A percentile compares a stretch with the other conserved stretches of the same genome.
Evolutionary conservation across 2,329 filamentous ascomycete species (phyloP).

Genomic region (Aspergillus transmontanensis): DNA sequence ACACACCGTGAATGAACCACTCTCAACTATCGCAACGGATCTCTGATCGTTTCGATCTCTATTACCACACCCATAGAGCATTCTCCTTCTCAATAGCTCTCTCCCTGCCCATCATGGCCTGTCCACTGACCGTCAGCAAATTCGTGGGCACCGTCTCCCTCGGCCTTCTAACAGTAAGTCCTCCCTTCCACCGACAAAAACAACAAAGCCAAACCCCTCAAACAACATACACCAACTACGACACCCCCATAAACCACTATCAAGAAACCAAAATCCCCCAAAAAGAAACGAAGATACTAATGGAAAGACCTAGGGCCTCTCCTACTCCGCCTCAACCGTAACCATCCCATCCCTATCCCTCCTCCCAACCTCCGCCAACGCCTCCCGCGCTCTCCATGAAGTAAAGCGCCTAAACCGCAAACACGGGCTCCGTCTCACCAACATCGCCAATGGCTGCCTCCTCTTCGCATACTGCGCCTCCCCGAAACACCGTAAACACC

Average conservation of each 20-base stretch:
- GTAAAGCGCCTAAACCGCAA: slow-evolving; percentile 65
- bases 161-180: slow-evolving; percentile 80
- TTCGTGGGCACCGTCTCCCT: slow-evolving; percentile 91
- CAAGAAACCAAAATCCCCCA: background rate
- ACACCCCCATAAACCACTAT: background rate
- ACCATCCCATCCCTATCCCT: slow-evolving; percentile 78
- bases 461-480: slow-evolving; percentile 77
- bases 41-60: background rate
- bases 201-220: background rate
- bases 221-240: background rate
- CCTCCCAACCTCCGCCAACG: slow-evolving; percentile 73
- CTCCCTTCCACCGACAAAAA: background rate
- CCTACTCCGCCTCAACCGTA: slow-evolving; percentile 77
- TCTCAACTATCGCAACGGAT: background rate
- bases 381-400: slow-evolving; percentile 70
- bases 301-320: slow-evolving; percentile 68
- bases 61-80: background rate
- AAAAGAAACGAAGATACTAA: background rate
- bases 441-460: slow-evolving; percentile 71
- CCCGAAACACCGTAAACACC: slow-evolving; percentile 74
- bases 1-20: background rate
- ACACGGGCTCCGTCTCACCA: slow-evolving; percentile 68
- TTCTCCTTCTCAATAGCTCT: background rate
- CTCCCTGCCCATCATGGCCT: slow-evolving; percentile 57
- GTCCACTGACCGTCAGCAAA: slow-evolving; percentile 77